Conservation (phyloP, 1,139 yeast genomes). For the Lodderomyces oxycetoniae region DNA sequence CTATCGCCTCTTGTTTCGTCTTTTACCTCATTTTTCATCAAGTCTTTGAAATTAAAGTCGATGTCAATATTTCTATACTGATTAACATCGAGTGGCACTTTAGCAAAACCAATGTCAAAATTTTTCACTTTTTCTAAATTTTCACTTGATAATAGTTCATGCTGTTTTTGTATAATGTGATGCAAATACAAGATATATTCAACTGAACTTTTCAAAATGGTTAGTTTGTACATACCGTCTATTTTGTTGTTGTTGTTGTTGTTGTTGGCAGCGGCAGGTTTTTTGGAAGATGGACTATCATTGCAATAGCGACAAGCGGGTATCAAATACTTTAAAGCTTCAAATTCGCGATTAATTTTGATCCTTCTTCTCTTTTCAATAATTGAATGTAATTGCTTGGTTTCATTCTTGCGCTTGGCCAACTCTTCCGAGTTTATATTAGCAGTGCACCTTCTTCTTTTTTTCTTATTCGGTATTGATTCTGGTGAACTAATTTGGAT, state of each 20-base stretch:
- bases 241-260: conserved; percentile 33
- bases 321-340: conserved; percentile 68
- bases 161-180: conserved; percentile 48
- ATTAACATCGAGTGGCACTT: conserved; percentile 52
- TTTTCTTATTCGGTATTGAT: conserved; percentile 26
- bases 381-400: conserved; percentile 63
- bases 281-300: conserved; percentile 3
- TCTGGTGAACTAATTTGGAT: too few relatives aligned
- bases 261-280: conserved; percentile 12
- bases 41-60: conserved; percentile 49
- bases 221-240: conserved; percentile 75
- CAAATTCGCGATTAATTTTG: conserved; percentile 78
- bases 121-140: conserved; percentile 12
- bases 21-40: conserved; percentile 10
- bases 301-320: conserved; percentile 56
- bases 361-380: conserved; percentile 76
- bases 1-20: conserved; percentile 8
- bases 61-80: conserved; percentile 54
- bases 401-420: conserved; percentile 54
- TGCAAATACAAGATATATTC: conserved; percentile 73
- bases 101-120: conserved; percentile 44
- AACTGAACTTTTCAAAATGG: conserved; percentile 75
- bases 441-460: conserved; percentile 45
- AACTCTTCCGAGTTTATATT: conserved; percentile 49
- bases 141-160: conserved; percentile 24